phyloP scores from a whole-genome alignment of 805 yeast species.

The Starmerella vaccinii region DNA sequence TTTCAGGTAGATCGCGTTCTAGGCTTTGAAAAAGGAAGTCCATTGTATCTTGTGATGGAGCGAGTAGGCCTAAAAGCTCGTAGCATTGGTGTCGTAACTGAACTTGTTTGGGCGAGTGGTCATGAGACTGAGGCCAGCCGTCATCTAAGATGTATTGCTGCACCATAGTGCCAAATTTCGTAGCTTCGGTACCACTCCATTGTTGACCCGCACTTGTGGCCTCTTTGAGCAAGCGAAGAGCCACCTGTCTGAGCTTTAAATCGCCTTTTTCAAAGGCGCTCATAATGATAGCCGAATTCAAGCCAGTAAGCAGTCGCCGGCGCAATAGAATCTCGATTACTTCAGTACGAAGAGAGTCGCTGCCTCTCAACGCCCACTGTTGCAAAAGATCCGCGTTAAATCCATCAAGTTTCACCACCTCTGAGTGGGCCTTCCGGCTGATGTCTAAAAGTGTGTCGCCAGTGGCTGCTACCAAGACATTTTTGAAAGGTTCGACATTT shows the following conservation, averaged over 20 bases:
- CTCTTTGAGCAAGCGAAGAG: slow-evolving; percentile 33
- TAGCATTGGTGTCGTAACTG: slow-evolving; percentile 40
- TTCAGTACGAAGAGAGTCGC: slow-evolving; percentile 37
- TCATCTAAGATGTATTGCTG: slow-evolving; percentile 24
- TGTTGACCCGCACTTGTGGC: background rate
- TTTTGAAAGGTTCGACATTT: slow-evolving; percentile 30
- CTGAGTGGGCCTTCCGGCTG: slow-evolving; percentile 42
- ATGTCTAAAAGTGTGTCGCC: slow-evolving; percentile 49
- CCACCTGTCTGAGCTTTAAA: slow-evolving; percentile 45
- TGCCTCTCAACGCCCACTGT: slow-evolving; percentile 43
- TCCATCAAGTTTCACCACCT: slow-evolving; percentile 38
- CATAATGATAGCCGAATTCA: slow-evolving; percentile 38
- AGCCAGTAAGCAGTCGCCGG: slow-evolving; percentile 43
- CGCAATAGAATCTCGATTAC: slow-evolving; percentile 26
- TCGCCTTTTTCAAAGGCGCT: slow-evolving; percentile 29
- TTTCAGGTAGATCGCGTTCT: slow-evolving; percentile 50
- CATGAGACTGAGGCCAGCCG: slow-evolving; percentile 30
- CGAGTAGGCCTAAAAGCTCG: slow-evolving; percentile 64
- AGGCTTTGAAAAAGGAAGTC: slow-evolving; percentile 64
- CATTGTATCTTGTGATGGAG: slow-evolving; percentile 41
- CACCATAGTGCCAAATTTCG: slow-evolving; percentile 12
- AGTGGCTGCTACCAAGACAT: slow-evolving; percentile 49
- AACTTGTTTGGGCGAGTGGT: slow-evolving; percentile 7
- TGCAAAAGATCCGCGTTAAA: slow-evolving; percentile 39
- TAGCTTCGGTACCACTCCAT: background rate